phyloP scores from a whole-genome alignment of 345 rosid genomes.

The Hypericum androsaemum region DNA sequence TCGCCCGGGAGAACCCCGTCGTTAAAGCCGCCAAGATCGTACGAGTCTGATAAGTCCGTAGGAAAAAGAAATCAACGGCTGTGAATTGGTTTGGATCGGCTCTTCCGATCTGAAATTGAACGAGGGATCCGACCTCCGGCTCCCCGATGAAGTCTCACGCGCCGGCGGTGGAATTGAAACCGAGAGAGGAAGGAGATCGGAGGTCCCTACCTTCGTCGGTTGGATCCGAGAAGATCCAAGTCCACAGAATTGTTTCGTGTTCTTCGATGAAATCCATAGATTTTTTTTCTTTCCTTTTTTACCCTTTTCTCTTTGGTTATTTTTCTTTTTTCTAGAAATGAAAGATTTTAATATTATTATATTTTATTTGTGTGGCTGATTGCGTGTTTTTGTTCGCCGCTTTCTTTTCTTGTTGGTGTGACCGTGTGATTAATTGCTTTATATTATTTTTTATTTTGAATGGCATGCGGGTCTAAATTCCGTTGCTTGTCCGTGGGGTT shows the following conservation, averaged over 20 bases:
- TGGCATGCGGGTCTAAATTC: slow-evolving; percentile 30
- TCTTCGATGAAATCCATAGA: slow-evolving; percentile 19
- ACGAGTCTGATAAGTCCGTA: slow-evolving; percentile 37
- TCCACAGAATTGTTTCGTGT: slow-evolving; percentile 3
- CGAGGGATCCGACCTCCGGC: no score
- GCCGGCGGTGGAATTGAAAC: no score
- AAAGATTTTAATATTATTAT: slow-evolving; percentile 20
- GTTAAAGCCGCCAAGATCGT: slow-evolving; percentile 95
- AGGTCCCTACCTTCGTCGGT: no score
- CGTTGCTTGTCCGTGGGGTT: neutral
- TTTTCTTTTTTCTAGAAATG: slow-evolving; percentile 10
- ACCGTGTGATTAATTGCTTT: neutral
- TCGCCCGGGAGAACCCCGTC: slow-evolving; percentile 87
- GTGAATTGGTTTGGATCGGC: no score
- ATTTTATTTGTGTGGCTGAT: slow-evolving; percentile 20
- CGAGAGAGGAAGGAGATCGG: no score
- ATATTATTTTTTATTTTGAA: neutral
- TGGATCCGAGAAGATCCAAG: neutral
- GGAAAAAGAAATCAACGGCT: neutral
- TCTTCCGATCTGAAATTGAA: no score
- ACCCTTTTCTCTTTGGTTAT: neutral
- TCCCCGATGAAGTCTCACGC: no score
- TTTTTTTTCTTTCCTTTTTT: slow-evolving; percentile 5
- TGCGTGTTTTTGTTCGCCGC: neutral
- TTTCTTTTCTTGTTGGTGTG: neutral